Conservation (phyloP, 2,329 filamentous ascomycete genomes). For the Ilyonectria destructans region DNA sequence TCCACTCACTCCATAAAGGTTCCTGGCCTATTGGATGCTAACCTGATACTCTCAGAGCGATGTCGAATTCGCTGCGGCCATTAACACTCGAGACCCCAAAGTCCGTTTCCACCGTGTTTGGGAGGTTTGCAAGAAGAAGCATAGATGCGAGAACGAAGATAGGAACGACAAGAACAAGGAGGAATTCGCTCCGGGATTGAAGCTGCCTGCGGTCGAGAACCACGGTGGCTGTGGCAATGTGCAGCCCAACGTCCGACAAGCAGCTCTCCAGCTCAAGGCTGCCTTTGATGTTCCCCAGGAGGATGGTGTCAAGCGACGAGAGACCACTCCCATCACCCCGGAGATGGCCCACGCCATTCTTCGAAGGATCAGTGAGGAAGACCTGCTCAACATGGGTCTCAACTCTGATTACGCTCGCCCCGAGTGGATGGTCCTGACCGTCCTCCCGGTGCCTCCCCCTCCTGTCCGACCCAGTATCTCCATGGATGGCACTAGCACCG, state of each 20-base stretch:
- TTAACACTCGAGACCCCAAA: slow-evolving; percentile 92
- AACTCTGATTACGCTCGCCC: slow-evolving; percentile 96
- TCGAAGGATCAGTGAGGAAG: slow-evolving; percentile 85
- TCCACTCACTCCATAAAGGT: slow-evolving; percentile 73
- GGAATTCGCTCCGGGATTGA: slow-evolving; percentile 74
- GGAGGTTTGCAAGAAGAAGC: slow-evolving; percentile 91
- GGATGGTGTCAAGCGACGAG: slow-evolving; percentile 80
- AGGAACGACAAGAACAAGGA: slow-evolving; percentile 78
- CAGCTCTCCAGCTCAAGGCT: slow-evolving; percentile 86
- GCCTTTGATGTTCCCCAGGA: slow-evolving; percentile 77
- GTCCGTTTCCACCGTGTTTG: slow-evolving; percentile 94
- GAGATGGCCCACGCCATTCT: slow-evolving; percentile 90
- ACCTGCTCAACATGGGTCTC: slow-evolving; percentile 89
- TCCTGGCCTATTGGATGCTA: slow-evolving; percentile 72
- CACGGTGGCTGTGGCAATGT: slow-evolving; percentile 96
- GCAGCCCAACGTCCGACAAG: slow-evolving; percentile 90
- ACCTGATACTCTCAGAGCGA: slow-evolving; percentile 80
- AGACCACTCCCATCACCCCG: slow-evolving; percentile 87
- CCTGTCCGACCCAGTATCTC: slow-evolving; percentile 97
- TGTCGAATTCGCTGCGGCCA: slow-evolving; percentile 85
- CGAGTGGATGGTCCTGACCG: slow-evolving; percentile 98
- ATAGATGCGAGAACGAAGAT: slow-evolving; percentile 86
- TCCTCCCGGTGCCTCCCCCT: slow-evolving; percentile 94
- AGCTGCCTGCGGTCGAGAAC: slow-evolving; percentile 66
- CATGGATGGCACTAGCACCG: slow-evolving; percentile 93